These are phyloP conservation scores for Saccharomycopsis fibuligera DNA, from an alignment of 805 yeast genomes.

Conservation along the genomic window DNA sequence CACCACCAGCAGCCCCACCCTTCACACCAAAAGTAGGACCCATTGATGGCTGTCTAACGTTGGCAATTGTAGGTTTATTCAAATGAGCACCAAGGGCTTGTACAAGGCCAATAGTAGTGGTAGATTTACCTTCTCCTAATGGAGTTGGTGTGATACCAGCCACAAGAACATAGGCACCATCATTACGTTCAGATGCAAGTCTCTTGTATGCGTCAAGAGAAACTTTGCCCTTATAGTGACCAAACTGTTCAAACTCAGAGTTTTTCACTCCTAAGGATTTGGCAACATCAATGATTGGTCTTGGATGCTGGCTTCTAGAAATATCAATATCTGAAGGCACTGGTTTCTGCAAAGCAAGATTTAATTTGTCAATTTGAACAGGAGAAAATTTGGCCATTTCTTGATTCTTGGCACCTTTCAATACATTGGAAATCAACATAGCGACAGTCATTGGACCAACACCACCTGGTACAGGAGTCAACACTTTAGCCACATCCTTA, in stretches of 20 bases:
- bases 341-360: slow-evolving; percentile 35
- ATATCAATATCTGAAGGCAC: slow-evolving; percentile 91
- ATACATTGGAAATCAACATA: slow-evolving; percentile 81
- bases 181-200: slow-evolving; percentile 46
- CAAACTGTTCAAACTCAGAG: slow-evolving; percentile 80
- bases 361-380: slow-evolving; percentile 55
- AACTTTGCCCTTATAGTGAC: slow-evolving; percentile 86
- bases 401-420: slow-evolving; percentile 59
- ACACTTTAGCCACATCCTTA: slow-evolving; percentile 50
- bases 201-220: slow-evolving; percentile 58
- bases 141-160: slow-evolving; percentile 99
- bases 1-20: slow-evolving; percentile 99
- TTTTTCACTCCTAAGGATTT: slow-evolving; percentile 73
- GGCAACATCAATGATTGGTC: slow-evolving; percentile 70
- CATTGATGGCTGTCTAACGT: slow-evolving; percentile 96
- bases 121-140: slow-evolving; percentile 94
- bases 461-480: slow-evolving; percentile 98
- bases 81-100: slow-evolving; percentile 94
- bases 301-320: slow-evolving; percentile 84
- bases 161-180: slow-evolving; percentile 86
- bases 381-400: slow-evolving; percentile 36
- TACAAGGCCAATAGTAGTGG: slow-evolving; percentile 94
- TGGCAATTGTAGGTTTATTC: slow-evolving; percentile 78
- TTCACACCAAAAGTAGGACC: slow-evolving; percentile 98
- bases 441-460: slow-evolving; percentile 99